These are phyloP conservation scores for Chaetomium tenue DNA, from an alignment of 495 filamentous ascomycete species.

Conservation along the genomic window DNA sequence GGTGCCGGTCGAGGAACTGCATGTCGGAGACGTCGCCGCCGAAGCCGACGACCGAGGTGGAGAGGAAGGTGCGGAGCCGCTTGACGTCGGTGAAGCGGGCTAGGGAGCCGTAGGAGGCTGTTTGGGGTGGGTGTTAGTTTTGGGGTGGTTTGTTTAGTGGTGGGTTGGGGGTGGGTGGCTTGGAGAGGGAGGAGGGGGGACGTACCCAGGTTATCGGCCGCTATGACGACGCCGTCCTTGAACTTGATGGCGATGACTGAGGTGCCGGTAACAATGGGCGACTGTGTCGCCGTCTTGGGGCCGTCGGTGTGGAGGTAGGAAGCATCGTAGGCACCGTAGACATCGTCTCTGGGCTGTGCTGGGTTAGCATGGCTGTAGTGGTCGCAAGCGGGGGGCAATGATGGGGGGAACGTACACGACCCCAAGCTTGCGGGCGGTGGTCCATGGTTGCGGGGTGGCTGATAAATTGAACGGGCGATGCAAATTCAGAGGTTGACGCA, in stretches of 20 bases:
- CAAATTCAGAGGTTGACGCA: conserved; percentile 17
- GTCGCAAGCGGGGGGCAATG: background rate
- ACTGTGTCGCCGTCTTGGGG: conserved; percentile 82
- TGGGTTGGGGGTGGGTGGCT: background rate
- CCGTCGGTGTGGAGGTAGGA: conserved; percentile 69
- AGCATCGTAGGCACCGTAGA: conserved; percentile 88
- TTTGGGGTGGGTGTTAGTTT: background rate
- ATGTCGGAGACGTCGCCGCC: conserved; percentile 96
- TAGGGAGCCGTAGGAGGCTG: conserved; percentile 95
- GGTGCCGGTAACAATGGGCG: conserved; percentile 90
- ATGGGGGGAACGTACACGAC: conserved; percentile 63
- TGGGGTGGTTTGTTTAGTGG: conserved; percentile 10
- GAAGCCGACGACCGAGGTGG: conserved; percentile 76
- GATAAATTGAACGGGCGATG: conserved; percentile 14
- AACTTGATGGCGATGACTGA: conserved; percentile 93
- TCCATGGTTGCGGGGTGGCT: conserved; percentile 60
- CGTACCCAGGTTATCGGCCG: conserved; percentile 91
- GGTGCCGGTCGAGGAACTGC: conserved; percentile 92
- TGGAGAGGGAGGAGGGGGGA: conserved; percentile 8
- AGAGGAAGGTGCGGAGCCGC: conserved; percentile 78
- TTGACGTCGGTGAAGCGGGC: conserved; percentile 96
- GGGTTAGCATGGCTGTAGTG: conserved; percentile 17
- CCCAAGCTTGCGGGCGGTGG: conserved; percentile 94
- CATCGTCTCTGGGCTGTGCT: conserved; percentile 82
- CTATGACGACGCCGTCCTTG: conserved; percentile 92